These are phyloP conservation scores for Fusarium sp. DNA, from an alignment of 2,329 filamentous ascomycete species.

Conservation along the genomic window DNA sequence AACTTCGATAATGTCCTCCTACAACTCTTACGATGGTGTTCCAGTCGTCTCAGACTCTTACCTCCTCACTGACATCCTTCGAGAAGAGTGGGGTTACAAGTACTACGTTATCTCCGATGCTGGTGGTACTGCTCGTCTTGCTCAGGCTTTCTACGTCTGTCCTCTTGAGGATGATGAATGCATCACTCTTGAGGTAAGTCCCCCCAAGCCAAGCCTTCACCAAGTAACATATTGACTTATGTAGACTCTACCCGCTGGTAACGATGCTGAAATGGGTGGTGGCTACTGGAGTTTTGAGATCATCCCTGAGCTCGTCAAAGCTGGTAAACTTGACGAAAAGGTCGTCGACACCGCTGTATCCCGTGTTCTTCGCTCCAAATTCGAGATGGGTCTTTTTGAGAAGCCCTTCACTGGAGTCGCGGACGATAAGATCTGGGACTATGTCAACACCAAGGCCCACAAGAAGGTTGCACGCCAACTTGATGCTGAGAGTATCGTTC, in stretches of 20 bases:
- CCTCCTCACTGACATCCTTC: slow-evolving; percentile 73
- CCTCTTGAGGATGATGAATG: slow-evolving; percentile 68
- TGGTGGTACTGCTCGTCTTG: slow-evolving; percentile 75
- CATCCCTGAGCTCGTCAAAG: slow-evolving; percentile 71
- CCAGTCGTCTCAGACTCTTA: slow-evolving; percentile 73
- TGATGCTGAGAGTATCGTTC: slow-evolving; percentile 70
- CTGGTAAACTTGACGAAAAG: slow-evolving; percentile 66
- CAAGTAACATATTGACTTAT: neutral
- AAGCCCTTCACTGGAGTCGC: slow-evolving; percentile 70
- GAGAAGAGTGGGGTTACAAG: slow-evolving; percentile 77
- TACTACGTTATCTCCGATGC: slow-evolving; percentile 73
- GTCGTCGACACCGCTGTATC: slow-evolving; percentile 73
- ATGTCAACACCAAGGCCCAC: slow-evolving; percentile 69
- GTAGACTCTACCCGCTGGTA: slow-evolving; percentile 71
- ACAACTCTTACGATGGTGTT: slow-evolving; percentile 78
- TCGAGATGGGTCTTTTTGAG: slow-evolving; percentile 76
- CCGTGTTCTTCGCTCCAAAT: slow-evolving; percentile 73
- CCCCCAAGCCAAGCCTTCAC: accelerated
- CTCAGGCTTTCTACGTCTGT: slow-evolving; percentile 72
- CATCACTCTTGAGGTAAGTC: slow-evolving; percentile 64
- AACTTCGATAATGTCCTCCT: slow-evolving; percentile 77
- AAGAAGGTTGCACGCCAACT: slow-evolving; percentile 69
- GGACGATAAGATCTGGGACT: slow-evolving; percentile 61
- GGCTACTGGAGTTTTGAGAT: slow-evolving; percentile 75
- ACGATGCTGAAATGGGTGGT: slow-evolving; percentile 80